A percentile compares a stretch with the other conserved stretches of the same genome.
phyloP scores from a whole-genome alignment of 202 grass and related monocot genomes.

The Setaria italica region DNA sequence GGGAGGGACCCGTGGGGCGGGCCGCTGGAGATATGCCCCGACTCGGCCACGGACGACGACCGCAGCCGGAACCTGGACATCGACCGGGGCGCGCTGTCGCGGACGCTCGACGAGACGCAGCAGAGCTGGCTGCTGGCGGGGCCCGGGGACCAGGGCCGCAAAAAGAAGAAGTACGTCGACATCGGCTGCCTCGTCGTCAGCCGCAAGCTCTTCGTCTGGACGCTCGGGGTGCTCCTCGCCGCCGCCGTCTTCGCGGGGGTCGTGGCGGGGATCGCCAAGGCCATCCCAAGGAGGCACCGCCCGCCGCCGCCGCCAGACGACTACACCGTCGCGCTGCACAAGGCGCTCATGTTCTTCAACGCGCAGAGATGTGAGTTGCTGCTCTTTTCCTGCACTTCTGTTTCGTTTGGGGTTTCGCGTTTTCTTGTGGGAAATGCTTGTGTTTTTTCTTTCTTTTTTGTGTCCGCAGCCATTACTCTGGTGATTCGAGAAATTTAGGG shows the following conservation, averaged over 20 bases:
- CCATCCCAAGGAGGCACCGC: constrained; percentile 63
- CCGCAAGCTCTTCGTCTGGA: constrained; percentile 82
- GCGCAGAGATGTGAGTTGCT: constrained; percentile 78
- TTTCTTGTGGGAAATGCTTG: not conserved
- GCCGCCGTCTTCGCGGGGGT: constrained; percentile 67
- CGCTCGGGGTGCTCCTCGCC: constrained; percentile 67
- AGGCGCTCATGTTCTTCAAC: constrained; percentile 99
- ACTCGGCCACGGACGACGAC: constrained; percentile 96
- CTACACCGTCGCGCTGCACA: constrained; percentile 84
- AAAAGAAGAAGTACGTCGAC: constrained; percentile 92
- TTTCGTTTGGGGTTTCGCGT: not conserved
- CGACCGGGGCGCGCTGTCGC: constrained; percentile 80
- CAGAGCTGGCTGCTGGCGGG: constrained; percentile 97
- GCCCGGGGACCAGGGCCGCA: constrained; percentile 84
- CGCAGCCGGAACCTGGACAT: constrained; percentile 86
- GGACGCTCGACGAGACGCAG: constrained; percentile 94
- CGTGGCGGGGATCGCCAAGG: constrained; percentile 76
- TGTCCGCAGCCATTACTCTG: not conserved
- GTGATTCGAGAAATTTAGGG: not conserved
- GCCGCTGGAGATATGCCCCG: constrained; percentile 82
- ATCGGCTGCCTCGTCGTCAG: constrained; percentile 93
- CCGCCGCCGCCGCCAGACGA: constrained; percentile 72
- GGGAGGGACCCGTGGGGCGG: constrained; percentile 97
- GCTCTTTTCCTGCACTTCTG: not conserved
- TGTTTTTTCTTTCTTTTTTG: not conserved